Conservation (phyloP, 495 filamentous ascomycete species). For the Saxophila tyrrhenica region DNA sequence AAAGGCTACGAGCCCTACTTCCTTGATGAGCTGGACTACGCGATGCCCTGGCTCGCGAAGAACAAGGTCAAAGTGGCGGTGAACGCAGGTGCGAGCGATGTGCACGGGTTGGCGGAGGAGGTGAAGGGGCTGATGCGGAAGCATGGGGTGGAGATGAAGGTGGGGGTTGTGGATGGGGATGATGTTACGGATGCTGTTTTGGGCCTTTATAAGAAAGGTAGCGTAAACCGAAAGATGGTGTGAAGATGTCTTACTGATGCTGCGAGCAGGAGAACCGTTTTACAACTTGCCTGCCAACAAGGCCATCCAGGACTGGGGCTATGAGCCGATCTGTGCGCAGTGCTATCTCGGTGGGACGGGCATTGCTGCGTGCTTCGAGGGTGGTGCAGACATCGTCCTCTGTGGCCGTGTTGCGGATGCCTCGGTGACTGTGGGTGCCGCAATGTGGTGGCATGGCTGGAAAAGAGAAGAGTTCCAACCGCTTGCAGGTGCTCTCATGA, state of each 20-base stretch:
- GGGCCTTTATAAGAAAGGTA: constrained; percentile 34
- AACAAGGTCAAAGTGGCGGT: constrained; percentile 45
- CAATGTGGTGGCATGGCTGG: constrained; percentile 31
- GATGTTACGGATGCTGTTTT: constrained; percentile 37
- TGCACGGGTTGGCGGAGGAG: constrained; percentile 36
- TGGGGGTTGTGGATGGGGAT: constrained; percentile 43
- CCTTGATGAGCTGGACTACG: constrained; percentile 41
- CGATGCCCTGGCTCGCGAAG: constrained; percentile 39
- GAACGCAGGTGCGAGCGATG: constrained; percentile 47
- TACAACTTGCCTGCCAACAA: constrained; percentile 43
- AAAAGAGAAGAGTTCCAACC: constrained; percentile 22
- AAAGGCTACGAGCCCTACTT: constrained; percentile 43
- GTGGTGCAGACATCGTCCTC: constrained; percentile 31
- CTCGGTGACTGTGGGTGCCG: constrained; percentile 22
- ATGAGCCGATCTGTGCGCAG: constrained; percentile 43
- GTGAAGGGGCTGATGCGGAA: constrained; percentile 35
- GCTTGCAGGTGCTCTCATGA: constrained; percentile 21
- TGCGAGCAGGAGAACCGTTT: constrained; percentile 26
- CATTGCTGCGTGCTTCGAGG: constrained; percentile 25
- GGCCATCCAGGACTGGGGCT: constrained; percentile 36
- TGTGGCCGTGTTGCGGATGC: constrained; percentile 33
- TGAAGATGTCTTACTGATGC: constrained; percentile 15
- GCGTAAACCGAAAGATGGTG: constrained; percentile 25
- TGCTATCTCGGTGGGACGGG: constrained; percentile 31
- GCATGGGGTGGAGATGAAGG: constrained; percentile 37